These are phyloP conservation scores for Colletotrichum sp. DNA, from an alignment of 2,329 filamentous ascomycete genomes.

Conservation along the genomic window DNA sequence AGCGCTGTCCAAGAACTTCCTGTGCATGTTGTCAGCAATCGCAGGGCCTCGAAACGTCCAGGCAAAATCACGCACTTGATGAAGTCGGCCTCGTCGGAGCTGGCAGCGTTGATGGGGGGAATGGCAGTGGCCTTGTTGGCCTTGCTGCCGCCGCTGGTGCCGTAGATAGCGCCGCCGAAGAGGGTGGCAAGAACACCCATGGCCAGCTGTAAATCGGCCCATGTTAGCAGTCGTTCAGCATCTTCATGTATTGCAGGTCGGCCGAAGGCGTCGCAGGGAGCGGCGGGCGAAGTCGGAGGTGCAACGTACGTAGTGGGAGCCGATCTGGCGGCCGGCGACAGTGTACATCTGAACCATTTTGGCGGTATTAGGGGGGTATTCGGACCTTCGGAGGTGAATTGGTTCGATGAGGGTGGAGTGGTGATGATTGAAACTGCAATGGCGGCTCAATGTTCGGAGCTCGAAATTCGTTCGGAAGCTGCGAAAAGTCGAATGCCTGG, in stretches of 20 bases:
- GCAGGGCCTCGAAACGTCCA: background rate
- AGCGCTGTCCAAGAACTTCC: slow-evolving; percentile 53
- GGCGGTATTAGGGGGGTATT: slow-evolving; percentile 31
- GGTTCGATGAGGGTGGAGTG: slow-evolving; percentile 33
- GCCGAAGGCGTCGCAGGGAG: background rate
- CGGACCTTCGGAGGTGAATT: slow-evolving; percentile 28
- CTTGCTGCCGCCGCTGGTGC: slow-evolving; percentile 54
- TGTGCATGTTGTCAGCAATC: slow-evolving; percentile 28
- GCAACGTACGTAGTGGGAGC: slow-evolving; percentile 63
- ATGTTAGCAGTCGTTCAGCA: slow-evolving; percentile 22
- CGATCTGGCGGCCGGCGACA: slow-evolving; percentile 64
- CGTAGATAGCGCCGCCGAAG: slow-evolving; percentile 36
- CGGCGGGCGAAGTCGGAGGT: slow-evolving; percentile 9
- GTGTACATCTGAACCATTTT: slow-evolving; percentile 58
- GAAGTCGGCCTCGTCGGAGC: slow-evolving; percentile 68
- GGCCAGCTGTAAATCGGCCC: slow-evolving; percentile 50
- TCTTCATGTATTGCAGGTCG: background rate
- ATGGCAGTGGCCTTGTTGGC: slow-evolving; percentile 42
- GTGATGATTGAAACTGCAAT: slow-evolving; percentile 21
- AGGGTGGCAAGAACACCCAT: slow-evolving; percentile 60
- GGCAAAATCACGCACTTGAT: slow-evolving; percentile 57
- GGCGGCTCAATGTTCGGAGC: slow-evolving; percentile 20
- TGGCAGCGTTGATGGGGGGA: slow-evolving; percentile 67
- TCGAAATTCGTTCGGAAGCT: slow-evolving; percentile 25
- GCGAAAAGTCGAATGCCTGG: background rate